These are phyloP conservation scores for Fusarium sp. DNA, from an alignment of 2,329 filamentous ascomycete species.

Conservation along the genomic window DNA sequence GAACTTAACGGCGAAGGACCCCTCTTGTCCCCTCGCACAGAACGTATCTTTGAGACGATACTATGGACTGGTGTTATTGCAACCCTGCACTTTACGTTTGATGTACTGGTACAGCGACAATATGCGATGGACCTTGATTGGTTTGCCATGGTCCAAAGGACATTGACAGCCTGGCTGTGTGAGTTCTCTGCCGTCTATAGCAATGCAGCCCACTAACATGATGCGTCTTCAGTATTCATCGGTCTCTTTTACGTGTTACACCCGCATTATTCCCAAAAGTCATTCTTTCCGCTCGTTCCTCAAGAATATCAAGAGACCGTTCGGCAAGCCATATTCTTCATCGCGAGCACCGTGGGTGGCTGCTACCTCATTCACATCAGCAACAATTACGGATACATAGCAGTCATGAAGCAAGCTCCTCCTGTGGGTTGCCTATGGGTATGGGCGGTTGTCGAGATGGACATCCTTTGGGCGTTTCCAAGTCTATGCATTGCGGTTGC, in stretches of 20 bases:
- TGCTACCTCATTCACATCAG: constrained; percentile 86
- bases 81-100: constrained; percentile 81
- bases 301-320: constrained; percentile 59
- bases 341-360: constrained; percentile 70
- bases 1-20: constrained; percentile 52
- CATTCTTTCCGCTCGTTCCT: constrained; percentile 64
- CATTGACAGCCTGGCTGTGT: constrained; percentile 67
- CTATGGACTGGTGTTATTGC: constrained; percentile 73
- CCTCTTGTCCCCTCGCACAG: constrained; percentile 59
- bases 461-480: constrained; percentile 72
- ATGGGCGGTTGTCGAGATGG: constrained; percentile 90
- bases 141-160: constrained; percentile 65
- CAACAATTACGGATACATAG: constrained; percentile 84
- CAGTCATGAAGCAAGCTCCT: constrained; percentile 93
- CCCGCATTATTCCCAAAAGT: constrained; percentile 62
- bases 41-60: constrained; percentile 66
- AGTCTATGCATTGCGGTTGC: constrained; percentile 61
- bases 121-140: constrained; percentile 77
- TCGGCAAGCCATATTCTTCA: constrained; percentile 73
- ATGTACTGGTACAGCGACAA: constrained; percentile 83
- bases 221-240: constrained; percentile 60
- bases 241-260: constrained; percentile 69
- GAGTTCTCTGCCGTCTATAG: constrained; percentile 37
- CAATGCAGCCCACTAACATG: constrained; percentile 1
- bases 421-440: constrained; percentile 91